A percentile compares a stretch with the other conserved stretches of the same genome.
Evolutionary conservation across 2,329 filamentous ascomycete genomes (phyloP).

Genomic region (Microcyclosporella mali): DNA sequence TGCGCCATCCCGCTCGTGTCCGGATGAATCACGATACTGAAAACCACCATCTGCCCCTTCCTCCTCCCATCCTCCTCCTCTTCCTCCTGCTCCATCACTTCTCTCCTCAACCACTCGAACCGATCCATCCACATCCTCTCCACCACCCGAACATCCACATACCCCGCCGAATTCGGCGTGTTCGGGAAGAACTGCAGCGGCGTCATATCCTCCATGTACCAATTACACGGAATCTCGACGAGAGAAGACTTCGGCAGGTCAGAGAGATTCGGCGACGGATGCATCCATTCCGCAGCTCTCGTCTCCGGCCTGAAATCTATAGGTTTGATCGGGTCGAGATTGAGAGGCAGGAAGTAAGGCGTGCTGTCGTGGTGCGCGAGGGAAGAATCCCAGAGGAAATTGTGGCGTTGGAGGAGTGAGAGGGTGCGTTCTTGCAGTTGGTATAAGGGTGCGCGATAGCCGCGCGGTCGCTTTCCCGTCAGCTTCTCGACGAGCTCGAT

Average conservation of each 20-base stretch:
- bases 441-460: conserved; percentile 49
- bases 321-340: conserved; percentile 35
- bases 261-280: conserved; percentile 31
- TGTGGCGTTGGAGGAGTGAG: conserved; percentile 42
- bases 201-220: conserved; percentile 50
- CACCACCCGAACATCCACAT: conserved; percentile 51
- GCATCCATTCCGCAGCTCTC: conserved; percentile 42
- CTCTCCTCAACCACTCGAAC: conserved; percentile 50
- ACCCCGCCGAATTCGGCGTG: conserved; percentile 50
- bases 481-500: conserved; percentile 40
- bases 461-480: conserved; percentile 42
- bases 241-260: conserved; percentile 30
- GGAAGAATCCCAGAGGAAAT: conserved; percentile 48
- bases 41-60: conserved; percentile 37
- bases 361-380: conserved; percentile 47
- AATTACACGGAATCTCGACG: conserved; percentile 46
- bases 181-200: conserved; percentile 44
- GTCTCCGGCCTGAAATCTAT: conserved; percentile 37
- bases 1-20: conserved; percentile 57
- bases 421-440: conserved; percentile 46
- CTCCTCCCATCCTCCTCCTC: conserved; percentile 33
- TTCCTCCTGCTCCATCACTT: too few relatives aligned
- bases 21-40: conserved; percentile 51
- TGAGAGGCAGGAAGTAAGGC: conserved; percentile 43
- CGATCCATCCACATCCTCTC: conserved; percentile 58